Percentiles rank a stretch among this genome's conserved stretches.
phyloP scores from a whole-genome alignment of 805 yeast genomes.

The Starmerella bombicola region DNA sequence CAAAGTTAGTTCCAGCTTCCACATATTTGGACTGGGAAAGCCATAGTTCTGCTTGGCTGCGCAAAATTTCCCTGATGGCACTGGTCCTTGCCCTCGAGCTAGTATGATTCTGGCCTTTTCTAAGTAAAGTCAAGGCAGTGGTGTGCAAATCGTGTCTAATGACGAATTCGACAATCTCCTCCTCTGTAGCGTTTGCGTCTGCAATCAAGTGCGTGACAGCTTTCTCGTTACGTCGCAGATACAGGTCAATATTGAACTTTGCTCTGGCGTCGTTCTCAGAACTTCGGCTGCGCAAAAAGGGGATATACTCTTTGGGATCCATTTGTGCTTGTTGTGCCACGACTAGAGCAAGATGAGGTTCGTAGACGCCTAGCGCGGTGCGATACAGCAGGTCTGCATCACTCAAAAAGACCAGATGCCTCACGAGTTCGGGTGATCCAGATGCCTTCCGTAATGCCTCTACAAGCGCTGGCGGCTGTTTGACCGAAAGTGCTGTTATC shows the following conservation, averaged over 20 bases:
- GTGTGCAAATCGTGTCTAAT: slow-evolving; percentile 57
- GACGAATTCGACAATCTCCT: slow-evolving; percentile 57
- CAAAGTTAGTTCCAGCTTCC: slow-evolving; percentile 76
- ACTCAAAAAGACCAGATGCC: slow-evolving; percentile 78
- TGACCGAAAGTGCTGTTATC: slow-evolving; percentile 90
- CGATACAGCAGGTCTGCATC: slow-evolving; percentile 77
- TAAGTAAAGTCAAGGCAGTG: slow-evolving; percentile 40
- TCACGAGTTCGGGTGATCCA: slow-evolving; percentile 32
- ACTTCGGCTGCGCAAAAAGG: slow-evolving; percentile 73
- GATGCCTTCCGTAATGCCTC: slow-evolving; percentile 56
- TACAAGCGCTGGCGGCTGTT: slow-evolving; percentile 70
- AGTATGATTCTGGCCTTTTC: too few species aligned
- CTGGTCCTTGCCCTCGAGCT: neutral
- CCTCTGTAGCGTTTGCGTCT: slow-evolving; percentile 26
- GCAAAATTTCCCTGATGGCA: slow-evolving; percentile 32
- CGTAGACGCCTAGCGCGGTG: slow-evolving; percentile 68
- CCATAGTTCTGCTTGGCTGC: slow-evolving; percentile 50
- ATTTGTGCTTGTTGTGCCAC: slow-evolving; percentile 94
- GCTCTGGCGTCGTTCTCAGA: slow-evolving; percentile 54
- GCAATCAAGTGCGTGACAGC: slow-evolving; percentile 53
- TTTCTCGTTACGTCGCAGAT: slow-evolving; percentile 50
- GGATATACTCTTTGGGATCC: slow-evolving; percentile 94
- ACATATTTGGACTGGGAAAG: slow-evolving; percentile 42
- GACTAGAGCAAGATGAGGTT: slow-evolving; percentile 62
- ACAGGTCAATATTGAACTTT: slow-evolving; percentile 66